These are phyloP conservation scores for Alternaria triticina DNA, from an alignment of 2,329 filamentous ascomycete genomes.

Conservation along the genomic window DNA sequence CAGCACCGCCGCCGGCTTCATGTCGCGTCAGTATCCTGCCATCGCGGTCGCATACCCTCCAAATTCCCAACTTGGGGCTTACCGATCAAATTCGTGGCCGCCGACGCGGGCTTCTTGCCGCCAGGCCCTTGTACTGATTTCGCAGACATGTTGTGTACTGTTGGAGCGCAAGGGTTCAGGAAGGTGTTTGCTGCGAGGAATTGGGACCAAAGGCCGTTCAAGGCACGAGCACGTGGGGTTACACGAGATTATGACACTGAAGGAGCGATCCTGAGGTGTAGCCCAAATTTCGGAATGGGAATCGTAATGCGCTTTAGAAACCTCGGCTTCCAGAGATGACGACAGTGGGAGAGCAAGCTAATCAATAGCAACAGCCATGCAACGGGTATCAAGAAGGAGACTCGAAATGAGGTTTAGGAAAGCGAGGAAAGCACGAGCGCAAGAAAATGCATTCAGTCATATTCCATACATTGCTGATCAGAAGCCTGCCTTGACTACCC, in stretches of 20 bases:
- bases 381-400: constrained; percentile 9
- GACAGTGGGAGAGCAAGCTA: constrained; percentile 24
- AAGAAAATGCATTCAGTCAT: constrained; percentile 34
- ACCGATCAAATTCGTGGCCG: constrained; percentile 91
- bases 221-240: neutral
- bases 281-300: neutral
- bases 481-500: constrained; percentile 26
- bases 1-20: constrained; percentile 89
- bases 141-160: constrained; percentile 60
- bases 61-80: constrained; percentile 42
- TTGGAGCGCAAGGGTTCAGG: neutral
- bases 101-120: constrained; percentile 80
- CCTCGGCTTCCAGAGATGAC: constrained; percentile 2
- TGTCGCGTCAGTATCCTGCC: constrained; percentile 19
- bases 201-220: neutral
- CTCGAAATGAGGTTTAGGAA: constrained; percentile 7
- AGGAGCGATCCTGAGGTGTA: neutral
- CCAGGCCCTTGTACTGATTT: constrained; percentile 63
- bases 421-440: constrained; percentile 10
- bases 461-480: constrained; percentile 15
- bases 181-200: neutral
- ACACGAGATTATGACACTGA: neutral
- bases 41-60: neutral
- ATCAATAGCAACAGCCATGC: neutral
- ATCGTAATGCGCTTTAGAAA: neutral